Percentiles rank a stretch among this genome's conserved stretches.
Evolutionary conservation across 106 monocot genomes (phyloP).

Genomic region (Cymbidium sinense): DNA sequence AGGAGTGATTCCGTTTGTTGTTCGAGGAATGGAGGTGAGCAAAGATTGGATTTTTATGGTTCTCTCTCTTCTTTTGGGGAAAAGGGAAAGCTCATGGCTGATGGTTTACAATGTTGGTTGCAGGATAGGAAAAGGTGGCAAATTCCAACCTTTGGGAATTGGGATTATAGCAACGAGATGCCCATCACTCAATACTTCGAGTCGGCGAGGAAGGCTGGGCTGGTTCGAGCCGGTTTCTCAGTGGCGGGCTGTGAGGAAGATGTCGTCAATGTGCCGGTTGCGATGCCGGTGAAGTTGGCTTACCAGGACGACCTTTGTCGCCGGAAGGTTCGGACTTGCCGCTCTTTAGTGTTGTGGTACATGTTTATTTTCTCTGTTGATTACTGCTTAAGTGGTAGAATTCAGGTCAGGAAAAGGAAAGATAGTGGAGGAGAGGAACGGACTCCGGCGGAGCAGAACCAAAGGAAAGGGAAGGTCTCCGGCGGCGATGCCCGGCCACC

Average conservation of each 20-base stretch:
- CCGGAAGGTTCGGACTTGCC: neutral
- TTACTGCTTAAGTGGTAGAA: neutral
- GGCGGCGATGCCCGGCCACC: neutral
- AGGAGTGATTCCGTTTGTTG: neutral
- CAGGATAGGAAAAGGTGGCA: conserved; percentile 12
- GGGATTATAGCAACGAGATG: conserved; percentile 20
- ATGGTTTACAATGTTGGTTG: neutral
- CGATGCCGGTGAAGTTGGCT: neutral
- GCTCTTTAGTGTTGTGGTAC: neutral
- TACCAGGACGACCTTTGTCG: neutral
- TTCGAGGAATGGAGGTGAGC: conserved; percentile 10
- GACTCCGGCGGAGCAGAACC: neutral
- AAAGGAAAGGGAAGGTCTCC: neutral
- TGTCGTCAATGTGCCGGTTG: conserved; percentile 12
- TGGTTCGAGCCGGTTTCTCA: conserved; percentile 6
- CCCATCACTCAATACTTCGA: conserved; percentile 27
- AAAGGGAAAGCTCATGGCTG: neutral
- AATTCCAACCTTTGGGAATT: conserved; percentile 29
- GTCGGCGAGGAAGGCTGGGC: conserved; percentile 18
- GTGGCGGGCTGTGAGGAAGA: neutral
- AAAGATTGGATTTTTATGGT: neutral
- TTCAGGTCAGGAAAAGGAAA: neutral
- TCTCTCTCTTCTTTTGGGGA: neutral
- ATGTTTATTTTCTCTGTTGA: neutral
- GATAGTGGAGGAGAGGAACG: neutral